Evolutionary conservation across 1,284 basidiomycete species (phyloP), one percentile per base, ranked within the genome.

Genomic region (Ganoderma resinaceum): DNA sequence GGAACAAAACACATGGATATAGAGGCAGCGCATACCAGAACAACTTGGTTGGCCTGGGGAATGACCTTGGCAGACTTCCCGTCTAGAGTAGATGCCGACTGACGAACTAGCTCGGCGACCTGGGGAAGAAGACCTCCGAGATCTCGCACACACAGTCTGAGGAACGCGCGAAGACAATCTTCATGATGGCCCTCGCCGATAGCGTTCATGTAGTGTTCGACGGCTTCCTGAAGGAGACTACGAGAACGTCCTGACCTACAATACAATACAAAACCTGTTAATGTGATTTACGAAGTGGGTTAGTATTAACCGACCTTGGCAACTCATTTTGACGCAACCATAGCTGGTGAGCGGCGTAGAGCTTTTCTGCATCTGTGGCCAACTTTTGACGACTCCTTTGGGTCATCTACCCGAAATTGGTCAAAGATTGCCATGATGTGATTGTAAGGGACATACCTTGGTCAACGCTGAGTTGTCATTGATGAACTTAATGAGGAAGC

Each of bases 281-380:
- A 58, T 18, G 55, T 26, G 33, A 3, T 3, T 29, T 31, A 37
- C 53, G 14, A 26, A 43, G 40, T 26, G 11, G 31, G 9, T n/a
- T 29, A 18, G 8, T 38, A 46, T 57, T 31, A 31, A 80, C 89
- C 65, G 76, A 92, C 90, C 84, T 82, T n/a, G 91, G 81, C 33
- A 86, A 82, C 33, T 91, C 87, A 76, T 96, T 96, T 77, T 96
- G 90, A 73, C 87, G 85, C 35, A 89, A 78, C 97, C 97, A 99
- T 23, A 99, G 82, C 49, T 94, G 91, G 67, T 91, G 87, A 4
- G 90, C 91, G 1, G 95, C 92, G 70, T 92, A 91, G 16, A 98
- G 82, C 74, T 95, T 95, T 81, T 99, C 96, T 1, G 95, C 95
- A 77, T 99, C 93, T n/a, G 86, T 87, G 33, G 90, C 91, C 49